Conservation (phyloP, 2,329 filamentous ascomycete species). For the Aspergillus thermomutatus region DNA sequence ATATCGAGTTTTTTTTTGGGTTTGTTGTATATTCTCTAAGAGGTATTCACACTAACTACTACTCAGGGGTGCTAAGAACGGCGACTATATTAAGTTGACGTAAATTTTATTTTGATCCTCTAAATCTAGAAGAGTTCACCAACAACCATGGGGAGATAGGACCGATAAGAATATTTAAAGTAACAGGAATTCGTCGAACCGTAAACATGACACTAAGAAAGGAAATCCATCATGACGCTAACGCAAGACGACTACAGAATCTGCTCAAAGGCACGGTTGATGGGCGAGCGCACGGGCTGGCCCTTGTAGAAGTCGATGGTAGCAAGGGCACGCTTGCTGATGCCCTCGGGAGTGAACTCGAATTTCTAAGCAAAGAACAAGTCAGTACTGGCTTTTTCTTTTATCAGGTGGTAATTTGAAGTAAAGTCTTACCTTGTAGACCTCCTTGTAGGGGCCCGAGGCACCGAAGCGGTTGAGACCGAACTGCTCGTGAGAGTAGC, state of each 20-base stretch:
- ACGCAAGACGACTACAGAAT: conserved; percentile 64
- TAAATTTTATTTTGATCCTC: conserved; percentile 11
- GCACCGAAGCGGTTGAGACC: conserved; percentile 99
- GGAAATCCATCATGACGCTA: conserved; percentile 13
- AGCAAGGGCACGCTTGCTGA: conserved; percentile 87
- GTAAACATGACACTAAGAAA: conserved; percentile 18
- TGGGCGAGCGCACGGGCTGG: conserved; percentile 83
- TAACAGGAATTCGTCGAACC: conserved; percentile 18
- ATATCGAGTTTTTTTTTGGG: neutral
- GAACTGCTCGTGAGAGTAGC: conserved; percentile 99
- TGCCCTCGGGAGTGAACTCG: conserved; percentile 96
- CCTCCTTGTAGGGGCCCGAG: conserved; percentile 93
- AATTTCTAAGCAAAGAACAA: conserved; percentile 67
- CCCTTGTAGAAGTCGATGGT: conserved; percentile 99
- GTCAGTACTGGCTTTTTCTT: conserved; percentile 8
- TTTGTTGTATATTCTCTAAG: neutral
- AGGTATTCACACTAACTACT: no score
- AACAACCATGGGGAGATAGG: conserved; percentile 1
- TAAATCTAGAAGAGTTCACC: conserved; percentile 17
- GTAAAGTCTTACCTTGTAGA: conserved; percentile 71
- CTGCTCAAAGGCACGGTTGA: conserved; percentile 98
- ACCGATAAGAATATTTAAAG: conserved; percentile 10
- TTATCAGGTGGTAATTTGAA: neutral
- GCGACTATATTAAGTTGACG: neutral
- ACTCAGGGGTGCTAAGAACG: neutral